Evolutionary conservation across 139 green algal species (phyloP), one percentile per base, ranked within the genome.

Genomic region (Zygnema cylindricum): DNA sequence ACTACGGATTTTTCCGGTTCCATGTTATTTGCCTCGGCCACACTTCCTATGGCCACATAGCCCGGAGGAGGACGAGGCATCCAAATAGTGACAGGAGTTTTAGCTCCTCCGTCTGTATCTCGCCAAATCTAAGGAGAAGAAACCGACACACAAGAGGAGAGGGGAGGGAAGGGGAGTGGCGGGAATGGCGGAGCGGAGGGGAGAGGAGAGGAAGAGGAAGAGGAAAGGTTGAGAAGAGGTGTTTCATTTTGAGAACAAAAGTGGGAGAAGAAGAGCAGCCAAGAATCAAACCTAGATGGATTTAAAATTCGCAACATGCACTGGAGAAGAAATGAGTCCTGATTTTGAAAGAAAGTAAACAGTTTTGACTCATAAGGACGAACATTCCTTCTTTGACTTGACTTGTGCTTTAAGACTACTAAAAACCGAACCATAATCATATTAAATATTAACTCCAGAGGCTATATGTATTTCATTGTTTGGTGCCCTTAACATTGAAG

Each of bases 31-130:
- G 95, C 93, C 89, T 93, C 91, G 54, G 96, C 93, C 43, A 98
- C 90, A 39, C 92, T 95, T 2, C 96, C 95, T 55, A 95, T 69
- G 2, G 95, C 94, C 40, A 86, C 41, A 82, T 95, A 96, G 22
- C 96, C 95, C 0, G 73, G 73, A 0, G 94, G 95, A 33, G 96
- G 43, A 21, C 96, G 81, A 0, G 96, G 96, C 86, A 93, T 88
- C 96, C 96, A 98, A 32, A 98, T 86, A 0, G 94, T 97, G 16
- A 98, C 82, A 0, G 93, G 90, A 2, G 35, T 73, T 33, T 73
- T 43, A 7, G 86, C 90, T 41, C 84, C 69, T 36, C 84, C 76
- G 39, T 89, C 84, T 0, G 93, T 94, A 89, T 95, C 90, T 1
- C 96, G 93, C 93, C 95, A 98, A 11, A 98, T 89, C 30, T 98